Evolutionary conservation across 768 basidiomycete genomes (phyloP), one percentile per base, ranked within the genome.

Genomic region (Lanmaoa rubissima): DNA sequence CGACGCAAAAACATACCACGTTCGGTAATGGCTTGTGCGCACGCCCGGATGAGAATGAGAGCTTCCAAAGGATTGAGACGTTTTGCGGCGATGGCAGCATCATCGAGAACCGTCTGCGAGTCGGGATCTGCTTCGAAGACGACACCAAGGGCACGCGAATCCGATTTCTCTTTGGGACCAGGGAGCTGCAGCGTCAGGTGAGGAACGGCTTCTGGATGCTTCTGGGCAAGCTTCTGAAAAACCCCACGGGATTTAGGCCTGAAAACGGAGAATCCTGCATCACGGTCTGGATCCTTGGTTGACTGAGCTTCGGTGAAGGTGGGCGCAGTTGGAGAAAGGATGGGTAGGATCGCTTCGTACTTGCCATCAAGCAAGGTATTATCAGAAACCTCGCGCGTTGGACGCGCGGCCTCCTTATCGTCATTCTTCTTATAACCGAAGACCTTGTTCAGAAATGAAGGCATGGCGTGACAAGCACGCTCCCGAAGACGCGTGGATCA

Each of bases 391-490:
- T 72, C 73, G 26, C 74, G 73, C 40, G 74, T 62, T 24, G 72
- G 67, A 26, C 52, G 69, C 16, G 54, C 19, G 3, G 48, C 10
- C 34, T 78, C 75, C 63, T 78, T 79, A 58, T 81, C 82, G 63
- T 85, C 85, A 31, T 78, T 73, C 73, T 81, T 87, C 75, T 83
- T 89, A 73, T 88, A 82, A 74, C 84, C 84, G 65, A 90, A 86
- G 63, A 90, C 85, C 68, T 87, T 90, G 72, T 85, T 83, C 66
- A 90, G 72, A 77, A 90, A 88, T 59, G 86, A 85, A 71, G 86
- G 76, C 79, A 80, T 80, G 43, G 64, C 63, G 65, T 61, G 48
- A 38, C 35, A 31, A 64, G 55, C 62, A 61, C 43, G 65, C 57
- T 56, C 57, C 48, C 38, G 36, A 19, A 46, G 19, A 45, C 39